phyloP scores from a whole-genome alignment of 306 rosid genomes.

The Begonia loranthoides region DNA sequence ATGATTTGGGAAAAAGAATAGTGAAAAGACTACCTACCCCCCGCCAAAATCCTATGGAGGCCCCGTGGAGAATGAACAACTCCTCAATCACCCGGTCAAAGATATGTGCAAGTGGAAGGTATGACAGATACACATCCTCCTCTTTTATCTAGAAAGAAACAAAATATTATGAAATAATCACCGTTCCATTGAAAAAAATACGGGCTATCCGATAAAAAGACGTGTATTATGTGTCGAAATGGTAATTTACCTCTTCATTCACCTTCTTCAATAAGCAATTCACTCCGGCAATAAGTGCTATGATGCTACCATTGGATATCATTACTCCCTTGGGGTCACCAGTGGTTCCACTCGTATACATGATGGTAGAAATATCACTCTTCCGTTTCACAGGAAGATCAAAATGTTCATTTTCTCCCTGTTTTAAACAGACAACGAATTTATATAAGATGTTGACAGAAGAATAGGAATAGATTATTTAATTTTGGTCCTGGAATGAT shows the following conservation, averaged over 20 bases:
- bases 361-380: constrained; percentile 78
- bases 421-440: constrained; percentile 4
- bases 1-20: constrained; percentile 8
- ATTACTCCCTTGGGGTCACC: constrained; percentile 97
- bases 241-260: constrained; percentile 53
- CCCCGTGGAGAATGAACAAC: constrained; percentile 79
- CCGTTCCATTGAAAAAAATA: too few species aligned
- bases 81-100: constrained; percentile 95
- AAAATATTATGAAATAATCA: too few species aligned
- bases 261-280: constrained; percentile 50
- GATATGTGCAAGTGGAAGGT: constrained; percentile 91
- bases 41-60: constrained; percentile 95
- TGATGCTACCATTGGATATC: constrained; percentile 79
- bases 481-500: too few species aligned
- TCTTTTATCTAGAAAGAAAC: constrained; percentile 32
- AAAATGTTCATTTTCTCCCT: constrained; percentile 60
- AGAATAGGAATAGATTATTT: too few species aligned
- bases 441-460: neutral
- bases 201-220: too few species aligned
- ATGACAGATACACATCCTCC: constrained; percentile 73
- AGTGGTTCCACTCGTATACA: constrained; percentile 98
- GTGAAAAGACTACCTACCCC: constrained; percentile 50
- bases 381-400: constrained; percentile 74
- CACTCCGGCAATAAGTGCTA: constrained; percentile 72
- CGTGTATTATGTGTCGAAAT: too few species aligned